Evolutionary conservation across 225 moss, liverwort and hornwort genomes (phyloP), one percentile per base, ranked within the genome.

Genomic region (Polytrichum commune): DNA sequence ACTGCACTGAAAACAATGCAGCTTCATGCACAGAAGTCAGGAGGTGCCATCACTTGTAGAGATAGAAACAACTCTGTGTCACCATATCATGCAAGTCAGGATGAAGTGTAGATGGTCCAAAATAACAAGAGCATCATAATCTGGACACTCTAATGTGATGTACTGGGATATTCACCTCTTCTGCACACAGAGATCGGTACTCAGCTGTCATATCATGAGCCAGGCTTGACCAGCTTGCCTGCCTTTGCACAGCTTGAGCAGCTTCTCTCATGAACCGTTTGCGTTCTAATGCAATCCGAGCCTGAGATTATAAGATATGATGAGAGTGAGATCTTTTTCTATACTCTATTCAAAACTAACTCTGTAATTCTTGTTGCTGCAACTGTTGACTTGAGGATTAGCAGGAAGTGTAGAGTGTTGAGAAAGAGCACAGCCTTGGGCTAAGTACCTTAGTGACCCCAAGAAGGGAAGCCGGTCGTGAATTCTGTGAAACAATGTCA

Each of bases 201-300:
- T 92, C 92, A 57, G 92, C 84, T 68, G 95, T 95, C 75, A 92
- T 80, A 71, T 95, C 95, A 85, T 91, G 92, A 67, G 92, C 95
- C 83, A 95, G 88, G 83, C 89, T 92, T 60, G 95, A 91, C 95
- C 92, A 95, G 83, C 86, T 78, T 73, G 84, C 78, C 81, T 95
- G 95, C 76, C 92, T 86, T 20, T 83, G 92, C 5, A 91, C 89
- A 80, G 91, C 91, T 86, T 84, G 78, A 66, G 88, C 79, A 72
- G 92, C 92, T 77, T 78, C 89, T 77, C 82, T 92, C 81, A 92
- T 83, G 68, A 95, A 95, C 53, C 92, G 89, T 75, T 85, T 92
- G 62, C 95, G 89, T 81, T 95, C 95, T 84, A 95, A 79, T 32
- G 91, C 91, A 69, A 95, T 95, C 63, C 95, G 87, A 68, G 92